Base-by-base conservation (phyloP, 495 filamentous ascomycete species). In the Diplogelasinospora grovesii region DNA sequence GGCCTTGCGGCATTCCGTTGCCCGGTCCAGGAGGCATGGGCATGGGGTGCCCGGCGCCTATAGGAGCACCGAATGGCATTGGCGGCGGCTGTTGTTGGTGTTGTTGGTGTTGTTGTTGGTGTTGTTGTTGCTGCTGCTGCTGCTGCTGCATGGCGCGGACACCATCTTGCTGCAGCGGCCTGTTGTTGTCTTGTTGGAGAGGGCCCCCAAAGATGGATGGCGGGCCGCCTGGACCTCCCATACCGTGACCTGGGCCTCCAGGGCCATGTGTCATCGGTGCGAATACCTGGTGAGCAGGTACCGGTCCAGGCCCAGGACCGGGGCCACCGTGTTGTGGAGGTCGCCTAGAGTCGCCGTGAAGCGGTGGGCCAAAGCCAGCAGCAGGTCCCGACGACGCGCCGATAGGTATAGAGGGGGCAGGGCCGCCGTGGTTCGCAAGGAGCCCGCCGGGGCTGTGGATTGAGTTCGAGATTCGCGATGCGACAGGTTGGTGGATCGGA, bases 371-470 rank as follows among this genome's bases (percentile, higher is more conserved):
- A 57, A 89, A 93, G 14, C 81, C 73, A 13, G 68, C 76, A 19
- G 80, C 77, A 1, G 79, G 79, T 30, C 68, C 80, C 8, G 82
- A 50, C 1, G 68, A 78, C 22, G 78, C 76, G 45, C 83, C 82
- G 30, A 87, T 69, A 13, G 78, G 70, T 16, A 75, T 74, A 19
- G 76, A 68, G 41, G 75, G 73, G 15, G 69, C 66, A n/a, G 69
- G 57, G 34, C 68, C 65, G 22, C 81, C 78, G 43, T 86, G 74
- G 46, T 83, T 88, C 1, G 83, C 82, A 22, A 94, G 76, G 8
- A 96, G 70, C 9, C 89, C 89, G 53, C 87, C 86, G 9, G 89
- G 89, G 25, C 85, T 88, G 53, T 92, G 88, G 36, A 93, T 89
- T 24, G 81, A 78, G 38, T 79, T 83, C 6, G 86, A 69, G 11